A percentile compares a stretch with the other conserved stretches of the same genome.
These are phyloP conservation scores for Boechera retrofracta DNA, from an alignment of 345 rosid species.

Conservation along the genomic window DNA sequence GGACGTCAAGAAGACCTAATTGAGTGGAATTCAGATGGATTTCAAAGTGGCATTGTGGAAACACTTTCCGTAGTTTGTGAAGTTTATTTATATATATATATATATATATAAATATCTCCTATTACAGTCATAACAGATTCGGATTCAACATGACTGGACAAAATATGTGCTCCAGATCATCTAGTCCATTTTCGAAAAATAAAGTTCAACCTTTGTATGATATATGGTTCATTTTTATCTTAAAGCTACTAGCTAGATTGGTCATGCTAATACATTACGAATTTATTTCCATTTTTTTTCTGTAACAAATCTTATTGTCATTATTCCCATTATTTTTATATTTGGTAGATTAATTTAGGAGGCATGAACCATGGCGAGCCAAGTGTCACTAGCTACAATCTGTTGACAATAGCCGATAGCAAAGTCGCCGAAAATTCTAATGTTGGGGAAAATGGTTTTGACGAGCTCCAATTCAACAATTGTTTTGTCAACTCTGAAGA, in stretches of 20 bases:
- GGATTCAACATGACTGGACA: too few species aligned
- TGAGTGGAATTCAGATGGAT: neutral
- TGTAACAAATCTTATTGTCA: neutral
- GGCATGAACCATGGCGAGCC: slow-evolving; percentile 28
- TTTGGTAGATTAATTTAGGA: slow-evolving; percentile 1
- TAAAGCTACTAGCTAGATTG: neutral
- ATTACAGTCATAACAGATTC: too few species aligned
- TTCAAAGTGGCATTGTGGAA: neutral
- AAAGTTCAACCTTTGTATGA: neutral
- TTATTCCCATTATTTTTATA: neutral
- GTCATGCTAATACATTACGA: slow-evolving; percentile 1
- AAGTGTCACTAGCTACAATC: slow-evolving; percentile 21
- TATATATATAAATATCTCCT: too few species aligned
- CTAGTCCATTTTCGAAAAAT: neutral
- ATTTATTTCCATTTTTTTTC: neutral
- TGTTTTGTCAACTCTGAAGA: neutral
- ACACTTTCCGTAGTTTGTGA: neutral
- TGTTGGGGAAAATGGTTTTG: slow-evolving; percentile 13
- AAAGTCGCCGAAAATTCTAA: slow-evolving; percentile 26
- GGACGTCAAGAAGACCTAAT: neutral
- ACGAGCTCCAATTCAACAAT: slow-evolving; percentile 24
- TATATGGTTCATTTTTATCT: neutral
- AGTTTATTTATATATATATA: too few species aligned
- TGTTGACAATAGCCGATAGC: neutral
- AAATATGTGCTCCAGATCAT: neutral